A percentile compares a stretch with the other conserved stretches of the same genome.
Conservation (phyloP, 2,329 filamentous ascomycete genomes). For the Sclerotinia subarctica region DNA sequence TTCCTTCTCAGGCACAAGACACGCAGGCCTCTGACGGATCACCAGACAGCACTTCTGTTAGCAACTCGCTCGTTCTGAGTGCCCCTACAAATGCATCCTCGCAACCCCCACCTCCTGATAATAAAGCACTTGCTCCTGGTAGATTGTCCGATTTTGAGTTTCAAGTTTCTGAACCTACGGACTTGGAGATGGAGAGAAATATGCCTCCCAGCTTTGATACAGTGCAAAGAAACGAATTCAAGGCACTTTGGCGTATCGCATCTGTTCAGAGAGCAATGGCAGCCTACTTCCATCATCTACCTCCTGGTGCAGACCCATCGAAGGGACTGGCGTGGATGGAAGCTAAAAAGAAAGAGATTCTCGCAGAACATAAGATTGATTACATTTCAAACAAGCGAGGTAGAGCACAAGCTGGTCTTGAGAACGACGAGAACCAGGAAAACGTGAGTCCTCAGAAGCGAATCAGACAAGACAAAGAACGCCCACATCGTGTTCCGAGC, state of each 20-base stretch:
- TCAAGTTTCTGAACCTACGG: slow-evolving; percentile 26
- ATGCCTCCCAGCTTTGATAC: slow-evolving; percentile 31
- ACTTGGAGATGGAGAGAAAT: slow-evolving; percentile 26
- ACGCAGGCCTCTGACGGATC: slow-evolving; percentile 2
- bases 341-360: slow-evolving; percentile 13
- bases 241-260: slow-evolving; percentile 34
- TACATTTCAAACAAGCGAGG: slow-evolving; percentile 11
- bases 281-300: slow-evolving; percentile 26
- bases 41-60: background rate
- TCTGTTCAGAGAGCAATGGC: slow-evolving; percentile 34
- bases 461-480: slow-evolving; percentile 20
- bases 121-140: slow-evolving; percentile 13
- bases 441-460: slow-evolving; percentile 33
- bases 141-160: slow-evolving; percentile 7
- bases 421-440: slow-evolving; percentile 27
- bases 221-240: slow-evolving; percentile 30
- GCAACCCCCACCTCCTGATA: background rate
- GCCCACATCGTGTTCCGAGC: slow-evolving; percentile 3
- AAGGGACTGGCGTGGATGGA: slow-evolving; percentile 18
- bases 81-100: slow-evolving; percentile 7
- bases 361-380: slow-evolving; percentile 8
- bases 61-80: background rate
- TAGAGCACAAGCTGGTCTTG: slow-evolving; percentile 13
- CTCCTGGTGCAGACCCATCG: slow-evolving; percentile 9
- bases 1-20: slow-evolving; percentile 9